Percentiles rank a stretch among this genome's conserved stretches.
Evolutionary conservation across 2,329 filamentous ascomycete genomes (phyloP).

Genomic region (Albophoma yamanashiensis): DNA sequence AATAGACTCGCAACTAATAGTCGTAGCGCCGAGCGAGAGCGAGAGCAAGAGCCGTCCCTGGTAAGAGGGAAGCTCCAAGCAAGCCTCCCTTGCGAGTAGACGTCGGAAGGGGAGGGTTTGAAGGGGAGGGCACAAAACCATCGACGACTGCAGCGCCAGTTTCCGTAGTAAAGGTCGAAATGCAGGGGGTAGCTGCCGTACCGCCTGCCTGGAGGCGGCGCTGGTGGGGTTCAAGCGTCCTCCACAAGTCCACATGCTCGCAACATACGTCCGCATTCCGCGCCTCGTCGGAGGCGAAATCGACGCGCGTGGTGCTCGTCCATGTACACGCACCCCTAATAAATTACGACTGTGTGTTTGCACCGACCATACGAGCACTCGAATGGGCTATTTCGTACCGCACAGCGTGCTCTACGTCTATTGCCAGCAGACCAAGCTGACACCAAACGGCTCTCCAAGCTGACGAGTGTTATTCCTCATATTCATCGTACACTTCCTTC

Average conservation of each 20-base stretch:
- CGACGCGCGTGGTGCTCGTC: background rate
- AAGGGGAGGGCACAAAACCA: too few relatives aligned
- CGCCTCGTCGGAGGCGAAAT: background rate
- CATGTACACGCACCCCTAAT: too few relatives aligned
- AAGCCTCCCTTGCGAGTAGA: too few relatives aligned
- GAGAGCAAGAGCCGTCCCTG: background rate
- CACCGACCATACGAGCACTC: too few relatives aligned
- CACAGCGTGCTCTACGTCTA: background rate
- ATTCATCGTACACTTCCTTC: background rate
- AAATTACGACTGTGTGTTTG: too few relatives aligned
- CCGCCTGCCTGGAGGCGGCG: background rate
- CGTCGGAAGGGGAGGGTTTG: too few relatives aligned
- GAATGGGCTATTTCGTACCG: too few relatives aligned
- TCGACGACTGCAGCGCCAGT: too few relatives aligned
- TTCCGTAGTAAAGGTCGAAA: background rate
- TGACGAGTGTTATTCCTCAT: background rate
- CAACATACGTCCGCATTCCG: background rate
- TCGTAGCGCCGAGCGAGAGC: background rate
- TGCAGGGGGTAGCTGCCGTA: background rate
- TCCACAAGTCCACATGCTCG: background rate
- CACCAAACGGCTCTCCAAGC: background rate
- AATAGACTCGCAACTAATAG: background rate
- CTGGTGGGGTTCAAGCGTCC: background rate
- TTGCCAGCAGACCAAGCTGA: background rate
- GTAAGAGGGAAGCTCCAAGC: too few relatives aligned